Percentiles rank a stretch among this genome's conserved stretches.
Conservation (phyloP, 2,329 filamentous ascomycete species). For the Neonectria sp. region DNA sequence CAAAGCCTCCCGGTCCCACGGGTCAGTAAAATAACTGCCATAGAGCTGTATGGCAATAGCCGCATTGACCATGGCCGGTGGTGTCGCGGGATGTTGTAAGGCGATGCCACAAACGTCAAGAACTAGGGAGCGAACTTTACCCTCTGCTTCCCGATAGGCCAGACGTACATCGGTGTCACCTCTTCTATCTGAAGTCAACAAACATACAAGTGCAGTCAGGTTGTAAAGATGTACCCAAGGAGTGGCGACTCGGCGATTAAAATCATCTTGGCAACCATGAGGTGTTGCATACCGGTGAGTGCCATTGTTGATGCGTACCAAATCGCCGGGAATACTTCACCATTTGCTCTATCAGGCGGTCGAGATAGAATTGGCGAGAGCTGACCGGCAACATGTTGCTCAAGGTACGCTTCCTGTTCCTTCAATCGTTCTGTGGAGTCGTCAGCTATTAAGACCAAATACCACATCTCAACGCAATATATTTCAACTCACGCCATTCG, state of each 20-base stretch:
- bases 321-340: constrained; percentile 39
- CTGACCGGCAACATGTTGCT: background rate
- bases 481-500: constrained; percentile 35
- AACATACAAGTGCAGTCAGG: rapidly evolving
- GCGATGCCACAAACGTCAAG: constrained; percentile 40
- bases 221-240: background rate
- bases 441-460: rapidly evolving
- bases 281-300: constrained; percentile 40
- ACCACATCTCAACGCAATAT: no score
- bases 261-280: constrained; percentile 46
- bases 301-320: constrained; percentile 41
- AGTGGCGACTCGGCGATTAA: constrained; percentile 37
- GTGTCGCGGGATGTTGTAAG: constrained; percentile 30
- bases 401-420: constrained; percentile 37
- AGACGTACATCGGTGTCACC: constrained; percentile 19
- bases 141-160: constrained; percentile 36
- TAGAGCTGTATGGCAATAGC: constrained; percentile 38
- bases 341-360: constrained; percentile 18
- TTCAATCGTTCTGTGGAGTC: constrained; percentile 25
- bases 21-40: constrained; percentile 39
- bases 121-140: constrained; percentile 30
- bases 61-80: constrained; percentile 38
- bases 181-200: background rate
- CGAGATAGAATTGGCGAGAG: constrained; percentile 34
- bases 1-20: constrained; percentile 40